Percentiles rank a stretch among this genome's conserved stretches.
Conservation (phyloP, 441 rosid genomes). For the Biscutella auriculata region DNA sequence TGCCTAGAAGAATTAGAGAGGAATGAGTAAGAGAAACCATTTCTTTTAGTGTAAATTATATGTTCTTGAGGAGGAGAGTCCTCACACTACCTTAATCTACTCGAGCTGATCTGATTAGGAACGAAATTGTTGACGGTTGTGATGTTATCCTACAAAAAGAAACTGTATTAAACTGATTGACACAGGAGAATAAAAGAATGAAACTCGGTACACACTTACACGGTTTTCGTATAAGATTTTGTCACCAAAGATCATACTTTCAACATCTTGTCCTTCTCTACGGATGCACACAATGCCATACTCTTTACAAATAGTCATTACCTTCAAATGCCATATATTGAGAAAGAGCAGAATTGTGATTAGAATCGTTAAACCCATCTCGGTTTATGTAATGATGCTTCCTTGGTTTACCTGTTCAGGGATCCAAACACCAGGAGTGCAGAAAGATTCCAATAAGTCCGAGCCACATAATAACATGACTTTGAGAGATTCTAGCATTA, state of each 20-base stretch:
- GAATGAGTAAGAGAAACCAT: not conserved
- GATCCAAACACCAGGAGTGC: slow-evolving; percentile 74
- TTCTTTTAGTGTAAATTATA: not conserved
- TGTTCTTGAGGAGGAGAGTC: not conserved
- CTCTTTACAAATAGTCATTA: slow-evolving; percentile 49
- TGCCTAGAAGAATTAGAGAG: slow-evolving; percentile 24
- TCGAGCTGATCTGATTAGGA: slow-evolving; percentile 73
- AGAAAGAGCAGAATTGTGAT: not conserved
- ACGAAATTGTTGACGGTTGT: slow-evolving; percentile 47
- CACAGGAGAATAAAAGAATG: not conserved
- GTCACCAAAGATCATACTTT: slow-evolving; percentile 37
- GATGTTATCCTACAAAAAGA: slow-evolving; percentile 38
- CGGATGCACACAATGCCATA: slow-evolving; percentile 78
- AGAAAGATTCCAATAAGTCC: slow-evolving; percentile 72
- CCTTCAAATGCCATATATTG: slow-evolving; percentile 27
- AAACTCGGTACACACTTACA: slow-evolving; percentile 26
- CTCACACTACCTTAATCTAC: slow-evolving; percentile 49
- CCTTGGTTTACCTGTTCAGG: slow-evolving; percentile 55
- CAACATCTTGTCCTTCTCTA: slow-evolving; percentile 67
- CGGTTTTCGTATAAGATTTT: slow-evolving; percentile 38
- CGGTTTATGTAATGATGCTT: slow-evolving; percentile 18
- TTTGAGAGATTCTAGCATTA: slow-evolving; percentile 44
- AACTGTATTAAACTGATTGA: not conserved
- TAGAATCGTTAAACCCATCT: not conserved
- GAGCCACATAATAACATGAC: slow-evolving; percentile 91